Percentiles rank a stretch among this genome's conserved stretches.
These are phyloP conservation scores for Botrytis galanthina DNA, from an alignment of 2,329 filamentous ascomycete species.

Conservation along the genomic window DNA sequence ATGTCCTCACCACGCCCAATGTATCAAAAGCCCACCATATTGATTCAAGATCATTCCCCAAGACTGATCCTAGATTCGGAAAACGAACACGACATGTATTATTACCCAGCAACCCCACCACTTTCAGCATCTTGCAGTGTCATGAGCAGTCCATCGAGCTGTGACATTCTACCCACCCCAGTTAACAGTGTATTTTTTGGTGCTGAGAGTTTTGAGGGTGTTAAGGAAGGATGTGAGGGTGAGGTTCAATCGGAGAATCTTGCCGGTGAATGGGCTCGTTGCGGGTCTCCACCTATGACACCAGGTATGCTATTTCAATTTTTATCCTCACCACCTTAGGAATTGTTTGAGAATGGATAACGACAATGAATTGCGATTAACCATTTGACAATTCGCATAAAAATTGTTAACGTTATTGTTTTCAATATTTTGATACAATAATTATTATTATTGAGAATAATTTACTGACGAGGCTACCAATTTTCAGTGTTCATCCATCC, in stretches of 20 bases:
- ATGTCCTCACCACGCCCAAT: conserved; percentile 72
- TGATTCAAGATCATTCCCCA: conserved; percentile 56
- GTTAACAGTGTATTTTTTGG: conserved; percentile 76
- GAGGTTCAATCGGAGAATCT: conserved; percentile 71
- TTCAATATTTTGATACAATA: neutral
- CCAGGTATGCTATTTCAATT: conserved; percentile 65
- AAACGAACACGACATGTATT: conserved; percentile 61
- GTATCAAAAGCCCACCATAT: conserved; percentile 71
- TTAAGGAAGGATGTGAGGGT: conserved; percentile 70
- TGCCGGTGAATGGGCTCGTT: conserved; percentile 72
- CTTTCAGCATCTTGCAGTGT: conserved; percentile 82
- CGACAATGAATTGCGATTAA: neutral
- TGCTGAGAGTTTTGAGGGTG: conserved; percentile 62
- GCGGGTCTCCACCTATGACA: conserved; percentile 81
- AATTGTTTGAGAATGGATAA: neutral
- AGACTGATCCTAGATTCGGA: conserved; percentile 73
- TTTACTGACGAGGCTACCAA: conserved; percentile 18
- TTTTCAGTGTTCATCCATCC: conserved; percentile 63
- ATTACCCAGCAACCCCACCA: conserved; percentile 82
- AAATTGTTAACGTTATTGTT: neutral
- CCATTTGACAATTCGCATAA: neutral
- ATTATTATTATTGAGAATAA: neutral
- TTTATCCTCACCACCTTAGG: neutral
- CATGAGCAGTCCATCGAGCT: conserved; percentile 80
- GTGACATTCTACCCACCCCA: conserved; percentile 77